A percentile compares a stretch with the other conserved stretches of the same genome.
phyloP scores from a whole-genome alignment of 306 rosid species.

The Cyamopsis tetragonoloba region DNA sequence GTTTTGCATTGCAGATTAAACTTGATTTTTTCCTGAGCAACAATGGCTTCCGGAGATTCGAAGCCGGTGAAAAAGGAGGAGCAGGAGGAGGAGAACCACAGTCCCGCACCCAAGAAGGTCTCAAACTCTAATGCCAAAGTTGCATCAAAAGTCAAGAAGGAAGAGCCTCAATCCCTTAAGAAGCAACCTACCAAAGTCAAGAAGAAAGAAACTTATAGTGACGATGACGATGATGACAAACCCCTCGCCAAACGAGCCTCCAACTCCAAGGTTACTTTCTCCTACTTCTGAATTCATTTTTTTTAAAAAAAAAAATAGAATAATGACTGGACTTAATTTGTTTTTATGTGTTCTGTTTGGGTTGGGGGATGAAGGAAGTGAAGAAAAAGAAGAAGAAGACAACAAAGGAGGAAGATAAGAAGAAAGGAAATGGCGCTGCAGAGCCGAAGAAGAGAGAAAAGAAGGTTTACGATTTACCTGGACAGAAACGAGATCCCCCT shows the following conservation, averaged over 20 bases:
- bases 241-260: constrained; percentile 29
- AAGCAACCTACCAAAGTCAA: constrained; percentile 24
- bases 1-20: not conserved
- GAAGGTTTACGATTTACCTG: constrained; percentile 81
- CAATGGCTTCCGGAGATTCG: constrained; percentile 60
- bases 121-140: constrained; percentile 27
- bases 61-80: constrained; percentile 37
- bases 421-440: not conserved
- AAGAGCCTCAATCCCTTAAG: constrained; percentile 26
- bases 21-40: not conserved
- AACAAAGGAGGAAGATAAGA: constrained; percentile 22
- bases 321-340: not conserved
- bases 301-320: not conserved
- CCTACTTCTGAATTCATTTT: not conserved
- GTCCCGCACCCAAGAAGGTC: constrained; percentile 22
- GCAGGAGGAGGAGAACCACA: constrained; percentile 26
- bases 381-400: constrained; percentile 36
- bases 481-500: constrained; percentile 90
- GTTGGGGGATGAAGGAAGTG: constrained; percentile 37
- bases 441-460: constrained; percentile 46
- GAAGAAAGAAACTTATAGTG: constrained; percentile 41
- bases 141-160: constrained; percentile 50
- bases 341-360: not conserved
- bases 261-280: constrained; percentile 42
- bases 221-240: constrained; percentile 24